Evolutionary conservation across 179 eudicot species (phyloP).

Genomic region (Beta lomatogona): DNA sequence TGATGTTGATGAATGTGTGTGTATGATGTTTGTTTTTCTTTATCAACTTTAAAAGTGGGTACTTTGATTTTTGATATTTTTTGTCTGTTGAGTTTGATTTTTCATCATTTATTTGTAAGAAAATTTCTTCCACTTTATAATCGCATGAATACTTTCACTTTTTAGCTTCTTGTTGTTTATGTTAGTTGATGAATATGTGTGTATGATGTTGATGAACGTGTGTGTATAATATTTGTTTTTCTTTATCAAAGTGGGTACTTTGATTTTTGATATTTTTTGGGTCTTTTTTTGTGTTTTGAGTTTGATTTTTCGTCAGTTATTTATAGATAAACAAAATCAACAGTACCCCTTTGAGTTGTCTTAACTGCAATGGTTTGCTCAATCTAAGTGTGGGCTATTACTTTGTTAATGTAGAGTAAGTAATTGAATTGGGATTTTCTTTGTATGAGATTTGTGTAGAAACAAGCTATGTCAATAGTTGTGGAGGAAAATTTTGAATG

Average conservation of each 20-base stretch:
- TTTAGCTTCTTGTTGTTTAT: neutral
- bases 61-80: neutral
- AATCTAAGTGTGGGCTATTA: neutral
- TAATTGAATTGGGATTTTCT: neutral
- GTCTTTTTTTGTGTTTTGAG: neutral
- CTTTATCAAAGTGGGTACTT: neutral
- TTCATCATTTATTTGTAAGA: too few relatives aligned
- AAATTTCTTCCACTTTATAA: too few relatives aligned
- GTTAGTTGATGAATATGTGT: neutral
- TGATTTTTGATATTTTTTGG: neutral
- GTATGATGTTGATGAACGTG: neutral
- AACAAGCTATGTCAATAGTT: constrained; percentile 17
- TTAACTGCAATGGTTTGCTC: neutral
- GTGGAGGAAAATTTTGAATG: constrained; percentile 25
- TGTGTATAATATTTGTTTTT: neutral
- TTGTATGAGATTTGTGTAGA: neutral
- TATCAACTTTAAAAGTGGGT: neutral
- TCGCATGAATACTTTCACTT: too few relatives aligned
- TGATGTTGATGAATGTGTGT: too few relatives aligned
- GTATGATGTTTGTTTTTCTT: neutral
- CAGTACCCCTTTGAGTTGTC: too few relatives aligned
- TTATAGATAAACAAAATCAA: too few relatives aligned
- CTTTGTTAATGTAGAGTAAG: neutral
- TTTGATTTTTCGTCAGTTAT: neutral
- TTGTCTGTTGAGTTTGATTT: neutral